Conservation (phyloP, 2,329 filamentous ascomycete genomes). For the Calonectria pseudoturangicola region DNA sequence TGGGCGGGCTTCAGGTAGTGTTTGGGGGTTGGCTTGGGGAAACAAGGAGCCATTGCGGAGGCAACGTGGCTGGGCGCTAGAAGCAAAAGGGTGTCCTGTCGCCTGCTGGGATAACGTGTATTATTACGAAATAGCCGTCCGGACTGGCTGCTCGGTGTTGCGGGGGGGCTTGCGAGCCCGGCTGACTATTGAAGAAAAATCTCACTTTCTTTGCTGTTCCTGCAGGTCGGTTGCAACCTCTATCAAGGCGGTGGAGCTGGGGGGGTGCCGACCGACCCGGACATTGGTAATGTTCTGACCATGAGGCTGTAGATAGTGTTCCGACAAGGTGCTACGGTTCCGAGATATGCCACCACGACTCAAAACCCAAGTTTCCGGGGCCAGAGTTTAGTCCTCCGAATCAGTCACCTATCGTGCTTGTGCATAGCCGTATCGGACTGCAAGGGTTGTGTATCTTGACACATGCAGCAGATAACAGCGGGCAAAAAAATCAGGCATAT, state of each 20-base stretch:
- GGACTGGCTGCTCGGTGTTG: background rate
- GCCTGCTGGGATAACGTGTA: background rate
- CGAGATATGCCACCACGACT: conserved; percentile 1
- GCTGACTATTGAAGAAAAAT: background rate
- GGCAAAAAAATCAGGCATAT: background rate
- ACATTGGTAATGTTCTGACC: background rate
- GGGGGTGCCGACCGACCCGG: conserved; percentile 18
- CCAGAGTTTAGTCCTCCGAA: background rate
- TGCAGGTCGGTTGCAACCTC: conserved; percentile 11
- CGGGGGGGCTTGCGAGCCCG: background rate
- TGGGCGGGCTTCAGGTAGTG: conserved; percentile 3
- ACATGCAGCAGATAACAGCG: conserved; percentile 10
- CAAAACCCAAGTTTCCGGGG: background rate
- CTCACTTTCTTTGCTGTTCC: conserved; percentile 27
- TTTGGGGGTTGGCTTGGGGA: background rate
- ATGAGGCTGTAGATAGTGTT: conserved; percentile 1
- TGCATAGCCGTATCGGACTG: background rate
- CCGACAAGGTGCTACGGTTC: conserved; percentile 19
- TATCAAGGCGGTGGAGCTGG: conserved; percentile 29
- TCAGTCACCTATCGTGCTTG: background rate
- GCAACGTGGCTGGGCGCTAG: background rate
- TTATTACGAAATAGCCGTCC: background rate
- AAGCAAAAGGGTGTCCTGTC: background rate
- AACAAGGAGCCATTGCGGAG: background rate
- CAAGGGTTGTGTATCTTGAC: conserved; percentile 1